These are phyloP conservation scores for Luzula sylvatica DNA, from an alignment of 176 grass and related monocot genomes.

Conservation along the genomic window DNA sequence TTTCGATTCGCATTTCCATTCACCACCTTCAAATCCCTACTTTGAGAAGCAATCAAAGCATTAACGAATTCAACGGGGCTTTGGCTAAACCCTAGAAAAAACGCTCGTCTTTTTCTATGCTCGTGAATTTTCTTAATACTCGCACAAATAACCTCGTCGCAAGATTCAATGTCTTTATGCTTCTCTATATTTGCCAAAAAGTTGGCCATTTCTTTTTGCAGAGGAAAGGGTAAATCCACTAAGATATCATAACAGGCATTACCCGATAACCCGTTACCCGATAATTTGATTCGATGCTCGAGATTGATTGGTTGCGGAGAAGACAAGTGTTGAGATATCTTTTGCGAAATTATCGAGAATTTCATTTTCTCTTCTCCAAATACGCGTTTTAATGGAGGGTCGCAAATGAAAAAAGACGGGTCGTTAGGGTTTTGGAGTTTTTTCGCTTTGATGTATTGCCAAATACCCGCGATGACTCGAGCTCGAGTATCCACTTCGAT, in stretches of 20 bases:
- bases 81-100: slow-evolving; percentile 98
- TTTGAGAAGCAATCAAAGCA: slow-evolving; percentile 79
- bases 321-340: slow-evolving; percentile 79
- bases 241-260: slow-evolving; percentile 64
- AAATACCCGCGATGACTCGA: slow-evolving; percentile 75
- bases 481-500: slow-evolving; percentile 82
- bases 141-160: slow-evolving; percentile 81
- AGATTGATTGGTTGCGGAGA: slow-evolving; percentile 63
- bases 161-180: slow-evolving; percentile 88
- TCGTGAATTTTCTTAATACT: slow-evolving; percentile 99
- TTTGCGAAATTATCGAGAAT: slow-evolving; percentile 81
- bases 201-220: slow-evolving; percentile 78
- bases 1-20: slow-evolving; percentile 70
- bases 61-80: slow-evolving; percentile 94
- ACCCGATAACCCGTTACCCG: slow-evolving; percentile 22
- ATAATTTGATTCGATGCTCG: slow-evolving; percentile 81
- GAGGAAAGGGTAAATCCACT: slow-evolving; percentile 84
- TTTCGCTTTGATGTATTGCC: slow-evolving; percentile 94
- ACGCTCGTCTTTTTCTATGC: slow-evolving; percentile 82
- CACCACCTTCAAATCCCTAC: slow-evolving; percentile 94
- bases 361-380: slow-evolving; percentile 95
- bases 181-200: slow-evolving; percentile 91
- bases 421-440: slow-evolving; percentile 84
- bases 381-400: slow-evolving; percentile 60
- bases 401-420: slow-evolving; percentile 72